Base-by-base conservation (phyloP, 805 yeast genomes). In the Ogataea polymorpha region DNA sequence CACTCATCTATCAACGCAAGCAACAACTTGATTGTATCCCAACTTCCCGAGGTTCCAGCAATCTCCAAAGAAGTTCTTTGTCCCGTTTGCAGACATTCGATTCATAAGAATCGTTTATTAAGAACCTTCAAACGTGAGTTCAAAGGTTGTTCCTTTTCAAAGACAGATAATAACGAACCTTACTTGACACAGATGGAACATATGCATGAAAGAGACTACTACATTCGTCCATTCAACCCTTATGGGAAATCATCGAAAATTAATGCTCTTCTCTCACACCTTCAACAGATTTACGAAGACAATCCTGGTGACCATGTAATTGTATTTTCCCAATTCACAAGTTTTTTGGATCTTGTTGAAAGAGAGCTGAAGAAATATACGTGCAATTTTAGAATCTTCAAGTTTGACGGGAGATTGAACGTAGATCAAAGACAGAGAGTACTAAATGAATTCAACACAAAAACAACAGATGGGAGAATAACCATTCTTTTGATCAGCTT, bases 261-360 rank as follows among this genome's bases (percentile, higher is more conserved):
- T 11, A 76, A 77, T 49, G 88, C 95, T 0, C 66, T 89, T 18
- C 44, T 86, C 5, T 62, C 69, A 4, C 88, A 84, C 54, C 61
- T 88, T 13, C 66, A 75, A 26, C 64, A 62, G 20, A 62, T 84
- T 12, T 72, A 71, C 41, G 76, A 72, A 18, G 77, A 75, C 12
- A 69, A 75, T 7, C 77, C 82, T 0, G 79, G 79, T 12, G 86
- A 81, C 43, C 88, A 85, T 53, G 78, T 85, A 3, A 89, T 91
- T 36, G 90, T 91, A 0, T 91, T 91, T 56, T 88, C 96, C 2
- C 97, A 91, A 53, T 90, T 90, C 54, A 85, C 96, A 0, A 74
- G 86, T 0, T 91, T 79, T 54, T 60, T 90, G 45, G 96, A 88
- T 58, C 66, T 87, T 8, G 76, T 90, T 39, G 83, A 84, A 51